A percentile compares a stretch with the other conserved stretches of the same genome.
These are phyloP conservation scores for Alternaria novae-zelandiae DNA, from an alignment of 2,329 filamentous ascomycete genomes.

Conservation along the genomic window DNA sequence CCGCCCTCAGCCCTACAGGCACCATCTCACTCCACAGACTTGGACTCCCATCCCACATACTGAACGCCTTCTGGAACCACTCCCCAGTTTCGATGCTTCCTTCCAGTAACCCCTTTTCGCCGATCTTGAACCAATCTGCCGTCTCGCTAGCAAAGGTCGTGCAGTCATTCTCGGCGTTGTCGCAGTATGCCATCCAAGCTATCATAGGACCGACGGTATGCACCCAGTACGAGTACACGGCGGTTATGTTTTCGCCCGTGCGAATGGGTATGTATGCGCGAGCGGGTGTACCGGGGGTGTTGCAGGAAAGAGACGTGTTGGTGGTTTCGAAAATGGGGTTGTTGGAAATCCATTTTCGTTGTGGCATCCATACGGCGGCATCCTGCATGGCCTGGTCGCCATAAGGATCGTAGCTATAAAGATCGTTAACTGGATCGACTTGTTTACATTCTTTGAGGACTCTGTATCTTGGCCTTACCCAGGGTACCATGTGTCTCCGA, in stretches of 20 bases:
- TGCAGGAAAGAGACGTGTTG: conserved; percentile 36
- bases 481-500: conserved; percentile 39
- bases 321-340: conserved; percentile 35
- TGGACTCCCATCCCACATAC: conserved; percentile 31
- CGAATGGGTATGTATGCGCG: conserved; percentile 31
- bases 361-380: conserved; percentile 28
- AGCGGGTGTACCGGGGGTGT: conserved; percentile 34
- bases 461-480: conserved; percentile 18
- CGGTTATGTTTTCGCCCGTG: conserved; percentile 35
- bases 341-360: conserved; percentile 39
- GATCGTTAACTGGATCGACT: neutral
- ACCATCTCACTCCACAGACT: conserved; percentile 37
- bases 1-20: conserved; percentile 24
- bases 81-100: conserved; percentile 29
- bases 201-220: conserved; percentile 43
- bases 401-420: conserved; percentile 36
- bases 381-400: conserved; percentile 28
- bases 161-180: conserved; percentile 24
- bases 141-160: conserved; percentile 16
- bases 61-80: conserved; percentile 38
- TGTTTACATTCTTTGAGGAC: neutral
- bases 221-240: conserved; percentile 37
- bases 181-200: conserved; percentile 36
- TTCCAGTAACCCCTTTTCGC: conserved; percentile 24
- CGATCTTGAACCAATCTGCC: conserved; percentile 41